Base-by-base conservation (phyloP, 2,329 filamentous ascomycete species). In the Hypoxylon sp. region DNA sequence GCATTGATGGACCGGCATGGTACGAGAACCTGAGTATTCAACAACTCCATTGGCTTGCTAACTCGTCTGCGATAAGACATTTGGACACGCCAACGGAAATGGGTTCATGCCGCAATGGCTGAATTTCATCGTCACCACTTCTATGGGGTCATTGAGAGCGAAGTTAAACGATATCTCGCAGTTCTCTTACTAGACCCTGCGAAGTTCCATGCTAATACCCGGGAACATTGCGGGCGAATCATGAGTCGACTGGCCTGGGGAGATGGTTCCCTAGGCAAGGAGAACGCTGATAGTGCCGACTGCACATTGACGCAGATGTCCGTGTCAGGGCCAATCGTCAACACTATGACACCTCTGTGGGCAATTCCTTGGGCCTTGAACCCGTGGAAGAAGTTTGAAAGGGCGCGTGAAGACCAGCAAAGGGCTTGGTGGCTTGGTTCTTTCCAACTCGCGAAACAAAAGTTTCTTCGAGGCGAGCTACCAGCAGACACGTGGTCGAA, bases 171-270 rank as follows among this genome's bases (percentile, higher is more conserved):
- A 13, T 83, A 80, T 64, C 79, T 85, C 11, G 81, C 81, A n/a
- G 77, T 83, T 59, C 76, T 85, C 3, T 73, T 85, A 10, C 69
- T 84, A 7, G 83, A 85, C 70, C 84, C 83, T 5, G 77, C 78
- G 0, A 80, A 80, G 17, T 85, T 85, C 68, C 79, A 84, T 51
- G 71, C 78, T 32, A 80, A 82, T 75, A 82, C 82, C 3, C 80
- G 84, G 67, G 84, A 85, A 75, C 80, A 83, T 72, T 85, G 83
- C 60, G 83, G 83, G 5, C 81, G 84, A 49, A 79, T 86, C 73
- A 85, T 86, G 82, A 82, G 81, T 69, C 78, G 81, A 17, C 77
- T 86, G 3, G 81, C 84, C 2, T 85, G 83, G 83, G 83, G 84
- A 66, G 83, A 85, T 68, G 82, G 83, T 3, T 77, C 82, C 0